Evolutionary conservation across 768 basidiomycete genomes (phyloP), one percentile per base, ranked within the genome.

Genomic region (Tulasnella sp.): DNA sequence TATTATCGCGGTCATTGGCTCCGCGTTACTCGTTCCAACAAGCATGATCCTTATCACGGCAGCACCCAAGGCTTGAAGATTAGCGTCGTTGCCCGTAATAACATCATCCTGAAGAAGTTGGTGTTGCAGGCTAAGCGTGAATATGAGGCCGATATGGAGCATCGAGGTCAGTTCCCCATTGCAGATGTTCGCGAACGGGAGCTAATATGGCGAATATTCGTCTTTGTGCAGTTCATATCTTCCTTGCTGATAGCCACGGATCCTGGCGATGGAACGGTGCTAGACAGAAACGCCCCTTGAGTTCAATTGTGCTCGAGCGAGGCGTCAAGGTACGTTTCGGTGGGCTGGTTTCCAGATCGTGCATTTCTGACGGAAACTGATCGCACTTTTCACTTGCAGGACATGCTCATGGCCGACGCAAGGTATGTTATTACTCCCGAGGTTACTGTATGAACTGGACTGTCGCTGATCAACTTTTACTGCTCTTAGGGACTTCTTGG

Each of bases 1-100:
- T 91, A 87, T 75, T 91, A 91, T 76, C 81, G 81, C 67, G 88
- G 88, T 52, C 89, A 91, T 67, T 90, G 88, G 88, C 76, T 91
- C 61, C 78, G 87, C 68, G 86, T 89, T 68, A 50, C 47, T 13
- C 60, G 48, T 2, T 54, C 54, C 11, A 60, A 52, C 51, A 29
- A 41, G n/a, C 30, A 30, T 34, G 51, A 51, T 30, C 2, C 51
- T n/a, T 51, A 88, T 66, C 86, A 86, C 60, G 81, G 63, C 38
- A 56, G 83, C n/a, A 82, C 19, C 17, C 76, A 79, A 24, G 77
- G 85, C 52, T 77, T 91, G 65, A 90, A 86, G 73, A 88, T 91
- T 63, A 91, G 88, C 60, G 89, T 92, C 56, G 86, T 92, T 50
- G 89, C 89, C 19, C 85, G 89, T 50, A 91, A 80, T 69, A 91